These are phyloP conservation scores for Mesembryanthemum crystallinum DNA, from an alignment of 148 eudicot genomes.

Conservation along the genomic window DNA sequence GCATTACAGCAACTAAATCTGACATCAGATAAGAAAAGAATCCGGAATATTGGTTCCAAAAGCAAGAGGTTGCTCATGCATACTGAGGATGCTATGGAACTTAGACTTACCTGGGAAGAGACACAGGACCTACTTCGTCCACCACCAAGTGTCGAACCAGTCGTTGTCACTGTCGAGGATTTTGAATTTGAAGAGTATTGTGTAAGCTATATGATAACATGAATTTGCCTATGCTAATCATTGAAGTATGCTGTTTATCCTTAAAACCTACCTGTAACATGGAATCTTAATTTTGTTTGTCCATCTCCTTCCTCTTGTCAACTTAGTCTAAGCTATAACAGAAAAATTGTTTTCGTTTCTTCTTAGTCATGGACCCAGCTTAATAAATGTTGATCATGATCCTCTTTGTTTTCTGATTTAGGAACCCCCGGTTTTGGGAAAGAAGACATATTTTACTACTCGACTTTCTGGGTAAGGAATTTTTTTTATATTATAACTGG, in stretches of 20 bases:
- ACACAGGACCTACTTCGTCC: slow-evolving; percentile 85
- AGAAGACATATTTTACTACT: slow-evolving; percentile 57
- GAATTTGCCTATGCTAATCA: background rate
- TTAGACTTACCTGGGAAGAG: slow-evolving; percentile 82
- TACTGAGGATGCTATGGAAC: slow-evolving; percentile 75
- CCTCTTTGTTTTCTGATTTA: slow-evolving; percentile 31
- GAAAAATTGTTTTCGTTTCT: background rate
- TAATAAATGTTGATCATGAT: background rate
- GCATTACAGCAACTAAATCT: slow-evolving; percentile 32
- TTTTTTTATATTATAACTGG: background rate
- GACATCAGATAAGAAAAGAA: slow-evolving; percentile 59
- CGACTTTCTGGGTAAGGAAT: slow-evolving; percentile 64
- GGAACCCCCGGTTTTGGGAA: slow-evolving; percentile 94
- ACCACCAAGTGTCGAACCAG: slow-evolving; percentile 55
- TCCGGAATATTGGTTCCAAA: slow-evolving; percentile 65
- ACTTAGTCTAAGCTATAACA: slow-evolving; percentile 4
- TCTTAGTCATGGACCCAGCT: background rate
- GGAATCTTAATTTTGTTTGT: background rate
- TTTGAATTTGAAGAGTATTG: slow-evolving; percentile 80
- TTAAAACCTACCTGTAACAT: background rate
- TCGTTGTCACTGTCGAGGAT: slow-evolving; percentile 60
- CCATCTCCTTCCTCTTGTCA: background rate
- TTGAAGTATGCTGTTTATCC: background rate
- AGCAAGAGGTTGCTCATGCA: slow-evolving; percentile 76
- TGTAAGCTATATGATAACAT: slow-evolving; percentile 39